Base-by-base conservation (phyloP, 2,329 filamentous ascomycete genomes). In the Xylariaceae sp. region DNA sequence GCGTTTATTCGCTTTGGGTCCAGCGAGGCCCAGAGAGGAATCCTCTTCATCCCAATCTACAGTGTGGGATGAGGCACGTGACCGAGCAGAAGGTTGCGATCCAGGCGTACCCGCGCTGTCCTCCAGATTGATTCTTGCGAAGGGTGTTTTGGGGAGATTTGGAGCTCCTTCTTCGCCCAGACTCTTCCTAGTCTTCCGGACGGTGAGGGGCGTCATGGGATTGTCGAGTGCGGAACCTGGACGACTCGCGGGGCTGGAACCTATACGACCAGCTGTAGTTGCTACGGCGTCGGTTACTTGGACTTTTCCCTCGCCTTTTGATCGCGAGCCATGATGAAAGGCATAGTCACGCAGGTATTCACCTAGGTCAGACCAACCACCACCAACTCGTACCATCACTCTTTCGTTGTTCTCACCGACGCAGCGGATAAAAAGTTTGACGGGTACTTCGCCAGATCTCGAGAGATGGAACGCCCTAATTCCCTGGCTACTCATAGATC, bases 341-440 rank as follows among this genome's bases (percentile, higher is more conserved):
- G 91, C 92, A 64, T 97, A 99, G 69, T 96, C 90, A 61, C 91
- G 88, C 40, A 99, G 78, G 66, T 97, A 99, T 69, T 97, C 94
- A 36, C 89, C 93, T 17, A 99, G 76, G 69, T 99, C 94, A 13
- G 92, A 91, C 94, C 94, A 99, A n/a, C 94, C 94, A 53, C 94
- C 94, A 12, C 94, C 94, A 12, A 99, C 93, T 34, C 94, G 88
- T 7, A 99, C 94, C 94, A 99, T 97, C 55, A 97, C 91, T 47
- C 94, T 85, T 70, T 97, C 91, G 14, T 89, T 90, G 51, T 84
- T 80, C 68, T 96, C 91, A 45, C 94, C 94, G 2, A 99, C 92
- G 1, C 91, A 86, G 14, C 94, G 88, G 42, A 99, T 92, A 64
- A 95, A 96, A 5, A 99, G 82, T 71, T 97, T 97, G 66, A 97